Conservation (phyloP, 2,329 filamentous ascomycete genomes). For the Boeremia lycopersici region DNA sequence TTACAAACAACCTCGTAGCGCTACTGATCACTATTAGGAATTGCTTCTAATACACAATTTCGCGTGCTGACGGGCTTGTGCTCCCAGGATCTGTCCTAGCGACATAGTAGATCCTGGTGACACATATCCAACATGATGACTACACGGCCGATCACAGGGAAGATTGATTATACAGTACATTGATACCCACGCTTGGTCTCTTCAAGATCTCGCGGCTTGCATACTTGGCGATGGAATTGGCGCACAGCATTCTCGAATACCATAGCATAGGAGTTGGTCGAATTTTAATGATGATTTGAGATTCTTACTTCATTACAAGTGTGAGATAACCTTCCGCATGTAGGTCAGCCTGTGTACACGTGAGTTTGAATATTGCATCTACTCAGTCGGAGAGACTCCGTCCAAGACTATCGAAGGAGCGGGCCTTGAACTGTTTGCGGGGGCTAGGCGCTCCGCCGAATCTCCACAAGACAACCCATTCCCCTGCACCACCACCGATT, state of each 20-base stretch:
- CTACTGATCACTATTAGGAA: slow-evolving; percentile 17
- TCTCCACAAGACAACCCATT: slow-evolving; percentile 24
- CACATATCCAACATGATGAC: slow-evolving; percentile 5
- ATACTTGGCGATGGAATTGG: slow-evolving; percentile 26
- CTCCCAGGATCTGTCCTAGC: background rate
- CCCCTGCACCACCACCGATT: slow-evolving; percentile 18
- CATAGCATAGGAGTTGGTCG: slow-evolving; percentile 23
- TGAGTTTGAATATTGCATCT: background rate
- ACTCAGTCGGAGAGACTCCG: background rate
- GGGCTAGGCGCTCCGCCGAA: slow-evolving; percentile 21
- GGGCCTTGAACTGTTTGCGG: slow-evolving; percentile 22
- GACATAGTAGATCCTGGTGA: background rate
- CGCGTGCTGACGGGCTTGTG: background rate
- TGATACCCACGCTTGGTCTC: slow-evolving; percentile 36
- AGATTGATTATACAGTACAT: slow-evolving; percentile 30
- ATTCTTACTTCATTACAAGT: background rate
- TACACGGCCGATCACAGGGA: slow-evolving; percentile 28
- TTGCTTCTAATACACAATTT: slow-evolving; percentile 24
- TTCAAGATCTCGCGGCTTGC: slow-evolving; percentile 24
- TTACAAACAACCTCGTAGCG: background rate
- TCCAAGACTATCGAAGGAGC: background rate
- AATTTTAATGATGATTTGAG: background rate
- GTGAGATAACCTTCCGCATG: background rate
- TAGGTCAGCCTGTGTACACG: no score
- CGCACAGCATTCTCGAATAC: slow-evolving; percentile 18